A percentile compares a stretch with the other conserved stretches of the same genome.
phyloP scores from a whole-genome alignment of 1,139 yeast species.

The Pichia sp. region DNA sequence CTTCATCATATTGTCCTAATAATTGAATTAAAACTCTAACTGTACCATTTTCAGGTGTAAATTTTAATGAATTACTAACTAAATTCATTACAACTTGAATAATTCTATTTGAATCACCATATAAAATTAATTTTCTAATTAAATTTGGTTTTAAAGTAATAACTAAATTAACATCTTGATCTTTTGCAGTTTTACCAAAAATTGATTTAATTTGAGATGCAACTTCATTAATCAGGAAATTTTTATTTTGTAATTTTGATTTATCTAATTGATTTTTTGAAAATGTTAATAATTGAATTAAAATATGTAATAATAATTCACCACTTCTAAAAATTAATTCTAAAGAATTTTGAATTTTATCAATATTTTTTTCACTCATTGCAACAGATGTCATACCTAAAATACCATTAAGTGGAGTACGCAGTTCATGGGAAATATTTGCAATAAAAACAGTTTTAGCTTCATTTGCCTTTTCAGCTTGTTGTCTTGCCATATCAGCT shows the following conservation, averaged over 20 bases:
- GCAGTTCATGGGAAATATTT: slow-evolving; percentile 87
- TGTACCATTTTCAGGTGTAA: slow-evolving; percentile 81
- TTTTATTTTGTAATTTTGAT: slow-evolving; percentile 74
- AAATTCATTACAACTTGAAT: slow-evolving; percentile 84
- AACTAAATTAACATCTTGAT: slow-evolving; percentile 62
- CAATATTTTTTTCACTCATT: slow-evolving; percentile 69
- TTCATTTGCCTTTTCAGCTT: slow-evolving; percentile 88
- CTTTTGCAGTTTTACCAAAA: slow-evolving; percentile 76
- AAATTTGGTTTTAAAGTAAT: slow-evolving; percentile 56
- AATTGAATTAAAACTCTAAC: slow-evolving; percentile 63
- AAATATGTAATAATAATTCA: slow-evolving; percentile 74
- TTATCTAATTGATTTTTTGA: slow-evolving; percentile 85
- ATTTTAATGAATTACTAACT: slow-evolving; percentile 80
- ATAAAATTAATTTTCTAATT: slow-evolving; percentile 55
- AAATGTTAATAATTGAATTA: slow-evolving; percentile 83
- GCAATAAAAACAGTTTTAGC: slow-evolving; percentile 95
- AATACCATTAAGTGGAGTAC: slow-evolving; percentile 94
- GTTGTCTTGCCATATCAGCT: slow-evolving; percentile 74
- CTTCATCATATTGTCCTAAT: slow-evolving; percentile 67
- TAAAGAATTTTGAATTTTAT: slow-evolving; percentile 60
- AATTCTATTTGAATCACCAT: slow-evolving; percentile 83
- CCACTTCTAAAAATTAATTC: slow-evolving; percentile 83
- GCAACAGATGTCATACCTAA: slow-evolving; percentile 95
- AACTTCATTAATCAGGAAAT: slow-evolving; percentile 62
- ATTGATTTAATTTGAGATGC: slow-evolving; percentile 83